Evolutionary conservation across 257 asterid species (phyloP).

Genomic region (Solanum pinnatisectum): DNA sequence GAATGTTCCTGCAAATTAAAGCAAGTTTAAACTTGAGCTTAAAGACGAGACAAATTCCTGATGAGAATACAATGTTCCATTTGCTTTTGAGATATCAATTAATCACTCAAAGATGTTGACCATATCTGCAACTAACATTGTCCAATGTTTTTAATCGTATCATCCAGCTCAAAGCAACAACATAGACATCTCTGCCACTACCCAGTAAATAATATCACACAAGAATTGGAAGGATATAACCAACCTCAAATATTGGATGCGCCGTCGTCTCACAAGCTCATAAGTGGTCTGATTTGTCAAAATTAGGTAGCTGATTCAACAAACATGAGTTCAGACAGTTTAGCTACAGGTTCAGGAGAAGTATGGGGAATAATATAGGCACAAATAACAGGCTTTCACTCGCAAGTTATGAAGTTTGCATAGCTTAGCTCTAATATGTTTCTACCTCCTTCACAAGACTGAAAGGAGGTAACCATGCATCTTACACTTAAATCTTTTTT

Average conservation of each 20-base stretch:
- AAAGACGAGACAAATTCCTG: not conserved
- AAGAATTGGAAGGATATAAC: slow-evolving; percentile 7
- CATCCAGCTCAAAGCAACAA: not conserved
- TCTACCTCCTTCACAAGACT: not conserved
- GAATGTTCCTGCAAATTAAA: slow-evolving; percentile 52
- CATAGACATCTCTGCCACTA: not conserved
- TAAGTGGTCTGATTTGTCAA: slow-evolving; percentile 93
- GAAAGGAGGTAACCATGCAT: not conserved
- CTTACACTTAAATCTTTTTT: not conserved
- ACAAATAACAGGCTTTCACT: not conserved
- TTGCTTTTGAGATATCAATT: not conserved
- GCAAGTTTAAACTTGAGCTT: not conserved
- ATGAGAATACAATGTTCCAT: not conserved
- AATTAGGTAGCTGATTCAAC: slow-evolving; percentile 68
- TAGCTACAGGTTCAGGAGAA: not conserved
- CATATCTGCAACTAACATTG: not conserved
- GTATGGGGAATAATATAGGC: not conserved
- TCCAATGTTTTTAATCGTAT: not conserved
- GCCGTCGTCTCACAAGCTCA: slow-evolving; percentile 84
- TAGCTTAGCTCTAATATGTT: not conserved
- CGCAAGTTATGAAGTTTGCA: not conserved
- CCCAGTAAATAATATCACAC: not conserved
- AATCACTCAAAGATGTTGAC: not conserved
- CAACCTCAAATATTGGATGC: slow-evolving; percentile 77
- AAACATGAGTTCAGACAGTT: not conserved